Conservation (phyloP, 2,329 filamentous ascomycete species). For the Neophaeococcomyces aloes region DNA sequence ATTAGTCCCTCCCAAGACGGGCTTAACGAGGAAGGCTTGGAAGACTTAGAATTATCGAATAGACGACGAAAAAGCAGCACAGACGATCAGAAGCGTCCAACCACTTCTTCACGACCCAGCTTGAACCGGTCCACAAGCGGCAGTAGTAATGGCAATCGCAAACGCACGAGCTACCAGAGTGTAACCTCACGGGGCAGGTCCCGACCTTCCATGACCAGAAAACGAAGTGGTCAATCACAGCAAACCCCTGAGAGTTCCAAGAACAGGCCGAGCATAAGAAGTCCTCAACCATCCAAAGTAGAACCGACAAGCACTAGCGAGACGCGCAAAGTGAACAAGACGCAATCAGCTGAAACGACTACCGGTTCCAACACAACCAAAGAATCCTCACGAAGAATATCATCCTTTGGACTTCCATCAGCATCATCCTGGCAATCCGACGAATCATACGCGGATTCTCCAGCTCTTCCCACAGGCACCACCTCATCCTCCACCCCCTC, state of each 20-base stretch:
- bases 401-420: constrained; percentile 17
- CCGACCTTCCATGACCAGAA: constrained; percentile 3
- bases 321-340: background rate
- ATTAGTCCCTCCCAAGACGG: background rate
- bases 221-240: constrained; percentile 4
- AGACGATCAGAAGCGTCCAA: background rate
- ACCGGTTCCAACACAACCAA: background rate
- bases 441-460: constrained; percentile 11
- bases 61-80: background rate
- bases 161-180: constrained; percentile 9
- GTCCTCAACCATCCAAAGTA: background rate
- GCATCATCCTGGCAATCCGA: constrained; percentile 21
- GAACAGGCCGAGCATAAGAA: background rate
- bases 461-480: constrained; percentile 1
- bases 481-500: constrained; percentile 13
- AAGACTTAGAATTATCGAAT: background rate
- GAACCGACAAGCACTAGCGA: background rate
- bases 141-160: background rate
- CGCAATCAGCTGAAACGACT: background rate
- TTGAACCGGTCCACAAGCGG: background rate
- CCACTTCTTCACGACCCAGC: background rate
- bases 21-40: background rate
- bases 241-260: background rate
- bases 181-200: constrained; percentile 6
- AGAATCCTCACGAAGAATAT: constrained; percentile 1